Base-by-base conservation (phyloP, 805 yeast genomes). In the Wickerhamomyces strasburgensis region DNA sequence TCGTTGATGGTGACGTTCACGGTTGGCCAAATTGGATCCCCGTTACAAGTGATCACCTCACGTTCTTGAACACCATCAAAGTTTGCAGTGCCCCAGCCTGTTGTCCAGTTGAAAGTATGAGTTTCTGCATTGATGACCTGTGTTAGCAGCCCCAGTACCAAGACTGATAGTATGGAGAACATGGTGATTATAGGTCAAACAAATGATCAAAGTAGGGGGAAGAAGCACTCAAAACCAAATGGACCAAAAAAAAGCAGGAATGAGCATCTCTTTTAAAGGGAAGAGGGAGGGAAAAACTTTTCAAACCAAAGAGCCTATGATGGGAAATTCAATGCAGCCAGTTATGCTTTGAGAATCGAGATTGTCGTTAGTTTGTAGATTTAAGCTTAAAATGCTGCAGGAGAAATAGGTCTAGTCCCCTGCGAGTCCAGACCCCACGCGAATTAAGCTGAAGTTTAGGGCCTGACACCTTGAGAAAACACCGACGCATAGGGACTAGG, bases 11-110 rank as follows among this genome's bases (percentile, higher is more conserved):
- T 70, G 46, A 85, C 88, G 33, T 75, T 68, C 48, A 90, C 63
- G 36, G 73, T 73, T n/a, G 98, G 98, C 72, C 93, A 78, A 42
- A 98, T 98, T 79, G 83, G 67, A 36, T 60, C 52, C 7, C 69
- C 72, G 43, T 70, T 70, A 43, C 71, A 61, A 4, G 72, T 65
- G 45, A 68, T 62, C 14, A 70, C 69, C 8, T 60, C 59, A 44
- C 74, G 57, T 29, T 57, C 60, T 17, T 28, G 35, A 48, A 61
- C 49, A 27, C 71, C 70, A 44, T 68, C 74, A 7, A 61, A 63
- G 42, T 65, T 56, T 19, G 62, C 57, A 5, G 46, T 42, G 11
- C 72, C 83, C 83, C 80, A 75, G 5, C 76, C 72, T 8, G 85
- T 70, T 28, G 79, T 70, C 75, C 75, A 83, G 60, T 75, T 72